phyloP scores from a whole-genome alignment of 1,139 yeast species.

The Scheffersomyces cryptocercus region DNA sequence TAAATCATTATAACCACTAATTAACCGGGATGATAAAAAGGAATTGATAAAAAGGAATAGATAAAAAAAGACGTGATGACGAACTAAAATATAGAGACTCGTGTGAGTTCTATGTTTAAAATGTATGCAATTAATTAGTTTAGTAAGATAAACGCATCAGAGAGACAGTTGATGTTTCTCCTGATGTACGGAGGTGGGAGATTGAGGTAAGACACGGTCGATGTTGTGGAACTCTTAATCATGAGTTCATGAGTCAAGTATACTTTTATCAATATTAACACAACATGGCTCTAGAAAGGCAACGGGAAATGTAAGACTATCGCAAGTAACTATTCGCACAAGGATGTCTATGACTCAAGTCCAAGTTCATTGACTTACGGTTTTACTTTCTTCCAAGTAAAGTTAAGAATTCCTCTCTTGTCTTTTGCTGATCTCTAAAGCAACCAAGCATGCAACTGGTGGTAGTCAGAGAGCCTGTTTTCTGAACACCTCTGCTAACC shows the following conservation, averaged over 20 bases:
- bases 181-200: neutral
- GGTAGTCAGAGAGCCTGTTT: constrained; percentile 88
- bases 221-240: neutral
- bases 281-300: too few species aligned
- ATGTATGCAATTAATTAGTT: constrained; percentile 8
- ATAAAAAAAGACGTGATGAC: constrained; percentile 1
- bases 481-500: constrained; percentile 98
- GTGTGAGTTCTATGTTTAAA: neutral
- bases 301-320: too few species aligned
- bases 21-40: constrained; percentile 7
- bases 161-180: constrained; percentile 19
- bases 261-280: too few species aligned
- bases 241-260: neutral
- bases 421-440: constrained; percentile 88
- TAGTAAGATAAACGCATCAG: neutral
- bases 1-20: constrained; percentile 30
- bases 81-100: neutral
- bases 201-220: neutral
- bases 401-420: constrained; percentile 94
- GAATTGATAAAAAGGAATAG: constrained; percentile 2
- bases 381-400: constrained; percentile 57
- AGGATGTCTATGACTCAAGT: neutral
- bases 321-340: too few species aligned
- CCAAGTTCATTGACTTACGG: neutral
- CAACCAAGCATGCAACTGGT: constrained; percentile 98